Evolutionary conservation across 2,329 filamentous ascomycete species (phyloP).

Genomic region (Cladosporium halotolerans): DNA sequence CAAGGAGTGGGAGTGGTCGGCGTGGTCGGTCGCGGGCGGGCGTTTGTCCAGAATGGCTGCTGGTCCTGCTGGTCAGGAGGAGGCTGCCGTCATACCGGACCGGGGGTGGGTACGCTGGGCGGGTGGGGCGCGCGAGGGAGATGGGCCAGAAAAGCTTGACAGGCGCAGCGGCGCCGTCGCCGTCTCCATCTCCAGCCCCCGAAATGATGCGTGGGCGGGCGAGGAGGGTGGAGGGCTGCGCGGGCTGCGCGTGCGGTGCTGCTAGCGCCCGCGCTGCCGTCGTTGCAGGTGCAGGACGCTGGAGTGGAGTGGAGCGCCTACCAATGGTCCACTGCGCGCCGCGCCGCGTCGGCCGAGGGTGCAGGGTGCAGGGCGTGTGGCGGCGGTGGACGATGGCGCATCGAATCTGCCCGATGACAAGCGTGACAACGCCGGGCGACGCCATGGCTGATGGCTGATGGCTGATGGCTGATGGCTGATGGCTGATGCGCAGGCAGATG

Average conservation of each 20-base stretch:
- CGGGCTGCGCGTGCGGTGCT: neutral
- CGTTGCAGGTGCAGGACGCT: neutral
- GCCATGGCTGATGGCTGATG: neutral
- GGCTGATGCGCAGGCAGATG: too few species aligned
- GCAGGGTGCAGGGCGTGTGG: neutral
- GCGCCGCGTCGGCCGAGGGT: neutral
- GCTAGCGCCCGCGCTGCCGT: neutral
- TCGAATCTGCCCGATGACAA: slow-evolving; percentile 9
- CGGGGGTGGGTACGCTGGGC: neutral
- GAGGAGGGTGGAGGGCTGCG: neutral
- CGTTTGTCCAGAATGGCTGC: slow-evolving; percentile 5
- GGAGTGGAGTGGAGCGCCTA: neutral
- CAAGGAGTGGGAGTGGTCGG: neutral
- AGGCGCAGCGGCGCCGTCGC: slow-evolving; percentile 1
- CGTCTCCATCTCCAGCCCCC: slow-evolving; percentile 2
- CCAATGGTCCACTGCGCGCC: neutral
- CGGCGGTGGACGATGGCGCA: neutral
- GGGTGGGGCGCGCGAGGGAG: slow-evolving; percentile 1
- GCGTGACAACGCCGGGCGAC: neutral
- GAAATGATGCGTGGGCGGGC: neutral
- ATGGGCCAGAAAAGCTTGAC: slow-evolving; percentile 8
- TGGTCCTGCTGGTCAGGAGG: neutral
- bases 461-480: neutral
- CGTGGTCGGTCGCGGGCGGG: neutral
- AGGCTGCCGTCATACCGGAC: slow-evolving; percentile 4